phyloP scores from a whole-genome alignment of 805 yeast species.

The Teunomyces funiuensis region DNA sequence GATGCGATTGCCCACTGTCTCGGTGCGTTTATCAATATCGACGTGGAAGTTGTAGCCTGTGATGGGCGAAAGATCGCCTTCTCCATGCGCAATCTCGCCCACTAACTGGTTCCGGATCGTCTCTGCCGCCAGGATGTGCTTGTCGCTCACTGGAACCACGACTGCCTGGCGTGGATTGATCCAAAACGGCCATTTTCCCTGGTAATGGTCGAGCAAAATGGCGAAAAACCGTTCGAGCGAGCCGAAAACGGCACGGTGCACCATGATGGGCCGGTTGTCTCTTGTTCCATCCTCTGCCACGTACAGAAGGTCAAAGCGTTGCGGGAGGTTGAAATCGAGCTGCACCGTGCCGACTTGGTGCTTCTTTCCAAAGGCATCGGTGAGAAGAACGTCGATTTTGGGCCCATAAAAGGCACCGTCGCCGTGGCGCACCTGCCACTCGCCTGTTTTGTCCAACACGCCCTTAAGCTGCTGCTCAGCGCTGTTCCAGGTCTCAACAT shows the following conservation, averaged over 20 bases:
- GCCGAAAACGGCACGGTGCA: slow-evolving; percentile 94
- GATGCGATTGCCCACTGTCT: slow-evolving; percentile 77
- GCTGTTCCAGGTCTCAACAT: slow-evolving; percentile 68
- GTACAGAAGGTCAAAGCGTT: slow-evolving; percentile 73
- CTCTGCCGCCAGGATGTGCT: slow-evolving; percentile 57
- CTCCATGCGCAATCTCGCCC: slow-evolving; percentile 40
- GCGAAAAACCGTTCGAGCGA: slow-evolving; percentile 93
- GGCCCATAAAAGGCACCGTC: slow-evolving; percentile 99
- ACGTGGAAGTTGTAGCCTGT: slow-evolving; percentile 63
- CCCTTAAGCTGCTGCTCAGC: slow-evolving; percentile 71
- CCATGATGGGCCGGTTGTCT: slow-evolving; percentile 79
- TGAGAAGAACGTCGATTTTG: slow-evolving; percentile 81
- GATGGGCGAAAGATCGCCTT: slow-evolving; percentile 50
- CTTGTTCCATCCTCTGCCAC: slow-evolving; percentile 50
- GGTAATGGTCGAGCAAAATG: slow-evolving; percentile 81
- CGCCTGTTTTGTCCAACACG: slow-evolving; percentile 55
- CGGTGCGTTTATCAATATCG: slow-evolving; percentile 72
- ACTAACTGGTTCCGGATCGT: slow-evolving; percentile 43
- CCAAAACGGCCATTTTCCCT: slow-evolving; percentile 98
- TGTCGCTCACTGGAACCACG: slow-evolving; percentile 73
- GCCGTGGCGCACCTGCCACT: slow-evolving; percentile 79
- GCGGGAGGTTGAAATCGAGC: slow-evolving; percentile 91
- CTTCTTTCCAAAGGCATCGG: slow-evolving; percentile 74
- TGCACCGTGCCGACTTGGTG: slow-evolving; percentile 97
- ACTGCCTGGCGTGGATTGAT: slow-evolving; percentile 87